These are phyloP conservation scores for Gentiana dahurica DNA, from an alignment of 257 asterid genomes.

Conservation along the genomic window DNA sequence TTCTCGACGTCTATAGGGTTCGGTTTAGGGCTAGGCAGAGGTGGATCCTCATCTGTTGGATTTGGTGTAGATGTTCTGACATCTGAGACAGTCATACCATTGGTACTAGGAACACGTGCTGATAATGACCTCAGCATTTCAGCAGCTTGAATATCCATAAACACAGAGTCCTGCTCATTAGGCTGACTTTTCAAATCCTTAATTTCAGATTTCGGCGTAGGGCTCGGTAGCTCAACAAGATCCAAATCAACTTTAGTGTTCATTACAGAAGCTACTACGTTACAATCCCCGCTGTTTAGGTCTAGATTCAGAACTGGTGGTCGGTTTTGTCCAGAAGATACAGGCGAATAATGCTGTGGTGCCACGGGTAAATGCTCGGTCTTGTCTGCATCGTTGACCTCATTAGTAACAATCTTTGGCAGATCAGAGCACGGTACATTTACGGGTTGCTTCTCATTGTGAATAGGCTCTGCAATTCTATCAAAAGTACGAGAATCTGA, in stretches of 20 bases:
- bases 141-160: constrained; percentile 13
- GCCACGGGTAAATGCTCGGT: no score
- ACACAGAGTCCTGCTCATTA: no score
- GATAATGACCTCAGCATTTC: constrained; percentile 18
- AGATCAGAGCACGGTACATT: constrained; percentile 7
- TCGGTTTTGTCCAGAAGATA: constrained; percentile 22
- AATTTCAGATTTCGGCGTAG: constrained; percentile 17
- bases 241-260: constrained; percentile 14
- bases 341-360: no score
- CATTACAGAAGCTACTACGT: constrained; percentile 5
- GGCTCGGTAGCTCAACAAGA: constrained; percentile 22
- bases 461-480: background rate
- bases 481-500: constrained; percentile 6
- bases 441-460: constrained; percentile 5
- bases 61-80: constrained; percentile 38
- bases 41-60: constrained; percentile 21
- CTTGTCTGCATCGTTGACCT: background rate
- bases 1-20: constrained; percentile 27
- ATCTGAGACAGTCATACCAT: constrained; percentile 16
- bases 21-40: constrained; percentile 22
- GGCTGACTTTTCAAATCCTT: background rate
- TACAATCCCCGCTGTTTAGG: constrained; percentile 17
- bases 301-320: constrained; percentile 12
- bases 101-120: constrained; percentile 11
- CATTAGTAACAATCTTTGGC: constrained; percentile 9